Evolutionary conservation across 2,329 filamentous ascomycete species (phyloP).

Genomic region (Nothophaeocryptopus gaeumannii): DNA sequence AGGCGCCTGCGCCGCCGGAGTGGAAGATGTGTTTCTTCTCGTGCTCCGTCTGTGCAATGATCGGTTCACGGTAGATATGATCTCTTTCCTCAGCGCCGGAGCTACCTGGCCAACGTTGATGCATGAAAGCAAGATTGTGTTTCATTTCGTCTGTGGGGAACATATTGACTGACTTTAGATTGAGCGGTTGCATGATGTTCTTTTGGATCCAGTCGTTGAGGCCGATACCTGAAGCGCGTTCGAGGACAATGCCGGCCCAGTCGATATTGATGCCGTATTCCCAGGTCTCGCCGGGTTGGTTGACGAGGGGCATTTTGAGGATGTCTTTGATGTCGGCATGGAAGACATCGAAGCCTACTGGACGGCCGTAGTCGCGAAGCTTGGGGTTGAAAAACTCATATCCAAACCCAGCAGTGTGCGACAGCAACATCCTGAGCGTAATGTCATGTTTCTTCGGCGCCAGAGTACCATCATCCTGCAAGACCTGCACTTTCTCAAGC

Average conservation of each 20-base stretch:
- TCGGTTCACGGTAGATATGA: conserved; percentile 50
- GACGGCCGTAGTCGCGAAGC: conserved; percentile 43
- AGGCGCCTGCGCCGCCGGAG: conserved; percentile 62
- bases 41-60: conserved; percentile 45
- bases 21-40: conserved; percentile 52
- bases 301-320: conserved; percentile 52
- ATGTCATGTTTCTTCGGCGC: conserved; percentile 45
- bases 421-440: conserved; percentile 51
- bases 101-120: conserved; percentile 47
- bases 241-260: conserved; percentile 50
- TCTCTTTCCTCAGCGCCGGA: conserved; percentile 39
- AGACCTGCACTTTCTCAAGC: conserved; percentile 42
- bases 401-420: conserved; percentile 51
- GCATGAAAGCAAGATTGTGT: conserved; percentile 56
- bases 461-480: conserved; percentile 41
- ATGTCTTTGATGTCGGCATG: conserved; percentile 51
- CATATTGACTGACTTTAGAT: conserved; percentile 54
- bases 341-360: conserved; percentile 58
- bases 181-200: conserved; percentile 48
- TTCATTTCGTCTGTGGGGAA: conserved; percentile 56
- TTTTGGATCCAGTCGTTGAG: conserved; percentile 48
- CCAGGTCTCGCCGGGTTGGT: conserved; percentile 63
- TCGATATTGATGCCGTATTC: conserved; percentile 53
- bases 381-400: conserved; percentile 49
- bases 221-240: conserved; percentile 42